Base-by-base conservation (phyloP, 2,329 filamentous ascomycete species). In the Coniochaeta sp. region DNA sequence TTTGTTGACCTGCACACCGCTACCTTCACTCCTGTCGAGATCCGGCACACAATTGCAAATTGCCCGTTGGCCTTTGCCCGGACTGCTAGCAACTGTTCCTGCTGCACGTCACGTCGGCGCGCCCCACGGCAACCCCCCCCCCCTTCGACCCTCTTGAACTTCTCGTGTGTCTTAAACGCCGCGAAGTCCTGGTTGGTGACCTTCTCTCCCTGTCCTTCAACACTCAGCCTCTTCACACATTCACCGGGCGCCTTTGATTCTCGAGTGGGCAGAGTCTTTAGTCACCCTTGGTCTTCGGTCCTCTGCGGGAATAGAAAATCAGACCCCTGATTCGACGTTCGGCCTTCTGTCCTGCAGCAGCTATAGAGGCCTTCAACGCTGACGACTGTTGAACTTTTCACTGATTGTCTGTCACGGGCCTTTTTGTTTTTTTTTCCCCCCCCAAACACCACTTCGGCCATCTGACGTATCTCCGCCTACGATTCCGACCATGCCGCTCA, bases 381-480 rank as follows among this genome's bases (percentile, higher is more conserved):
- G 19, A 17, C 42, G 42, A 28, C 47, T 30, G 22, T 52, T 52
- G 22, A 2, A 56, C 22, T n/a, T 26, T 26, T 57, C 40, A 59
- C 59, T 60, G 59, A 59, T 55, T 44, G 30, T 22, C 54, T 44
- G 47, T 30, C 42, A 55, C 60, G 50, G 59, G 57, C 56, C 61
- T 61, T 54, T 68, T 64, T 59, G 71, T 72, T 67, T 47, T 69
- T 67, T n/a, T n/a, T n/a, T n/a, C n/a, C n/a, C n/a, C n/a, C n/a
- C n/a, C n/a, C n/a, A n/a, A n/a, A 36, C 61, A 58, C 62, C 60
- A 69, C 50, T 60, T 61, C 24, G 47, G 47, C 22, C 47, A 47
- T n/a, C 47, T 28, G 47, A 52, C 47, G 28, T 58, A 50, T 52
- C 24, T 22, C 17, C 47, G 30, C 47, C 24, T 54, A 58, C 55